Base-by-base conservation (phyloP, 2,329 filamentous ascomycete genomes). In the Colletotrichum abscissum region DNA sequence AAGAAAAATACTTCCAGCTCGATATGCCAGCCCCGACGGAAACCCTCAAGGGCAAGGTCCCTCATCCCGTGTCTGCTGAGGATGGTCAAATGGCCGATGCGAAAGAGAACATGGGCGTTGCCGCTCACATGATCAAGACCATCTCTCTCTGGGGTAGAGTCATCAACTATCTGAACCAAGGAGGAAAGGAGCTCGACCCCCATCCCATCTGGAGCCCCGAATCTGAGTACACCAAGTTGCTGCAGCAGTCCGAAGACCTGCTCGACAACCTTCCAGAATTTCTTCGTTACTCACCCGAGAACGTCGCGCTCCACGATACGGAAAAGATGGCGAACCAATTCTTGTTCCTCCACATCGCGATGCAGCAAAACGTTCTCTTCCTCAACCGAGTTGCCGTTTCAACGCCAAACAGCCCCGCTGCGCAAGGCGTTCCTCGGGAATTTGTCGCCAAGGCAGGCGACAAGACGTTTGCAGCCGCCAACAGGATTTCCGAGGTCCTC, bases 11-110 rank as follows among this genome's bases (percentile, higher is more conserved):
- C 75, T 98, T 98, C 78, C 92, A 96, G 75, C 91, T 98, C 80
- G 96, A 98, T 79, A 96, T 98, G 80, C 93, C 94, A 1, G 95
- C 94, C 0, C 90, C 93, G 16, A 98, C 97, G 0, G 95, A 98
- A 81, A 92, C 93, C 70, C 86, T 98, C 9, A 89, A 93, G 76
- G 95, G 95, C 2, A 87, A 90, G 26, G 87, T 94, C 1, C 89
- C 90, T 4, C 91, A 92, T 73, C 88, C 90, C 0, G 87, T 91
- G 8, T 86, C 90, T 1, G 86, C 88, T 3, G 90, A 92, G 57
- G 89, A 90, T n/a, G 91, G 90, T 3, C 90, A 93, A 74, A 81
- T 92, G 22, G 88, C 88, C 28, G 89, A 94, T 76, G 88, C 93
- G 1, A 91, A 89, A 77, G 92, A 94, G 8, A 98, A 98, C 79